Base-by-base conservation (phyloP, 169 alveolate genomes). In the Cryptosporidium muris region DNA sequence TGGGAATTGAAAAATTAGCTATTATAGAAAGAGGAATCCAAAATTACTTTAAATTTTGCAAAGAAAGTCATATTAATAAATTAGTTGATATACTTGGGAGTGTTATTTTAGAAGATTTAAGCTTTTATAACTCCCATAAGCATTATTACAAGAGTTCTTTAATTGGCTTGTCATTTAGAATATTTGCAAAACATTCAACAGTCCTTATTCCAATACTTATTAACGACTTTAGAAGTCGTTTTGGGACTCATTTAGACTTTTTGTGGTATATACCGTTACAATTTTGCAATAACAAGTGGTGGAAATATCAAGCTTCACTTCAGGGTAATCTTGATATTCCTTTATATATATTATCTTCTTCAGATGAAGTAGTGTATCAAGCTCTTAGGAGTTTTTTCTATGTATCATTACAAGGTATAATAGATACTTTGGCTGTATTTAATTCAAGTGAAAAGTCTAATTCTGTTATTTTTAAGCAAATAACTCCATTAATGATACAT, bases 371-470 rank as follows among this genome's bases (percentile, higher is more conserved):
- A 45, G 74, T 58, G 48, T 25, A 43, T 58, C 52, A 58, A 12
- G 85, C 85, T 45, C 45, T 74, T 45, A 36, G 49, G 11, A 58
- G 85, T 45, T 74, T 58, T 47, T 74, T 74, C 48, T 43, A 52
- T 42, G n/a, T 74, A 40, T 56, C 68, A 2, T 58, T 74, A 9
- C 85, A 74, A 58, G 85, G 85, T 25, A 58, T 56, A 40, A 56
- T 34, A 56, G 85, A 74, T 4, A 60, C 38, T 0, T 25, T 74
- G 38, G 11, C 25, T 6, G 85, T 74, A 25, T 60, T 2, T 40
- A n/a, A 2, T 14, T 42, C 43, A 11, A 38, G 54, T 1, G 8
- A 43, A 8, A 5, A 12, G 25, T n/a, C 42, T 5, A 58, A 9
- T 2, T 48, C 25, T 62, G 7, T 45, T 43, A 74, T 58, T 43